Conservation (phyloP, 1,284 basidiomycete genomes). For the Puccinia horiana region DNA sequence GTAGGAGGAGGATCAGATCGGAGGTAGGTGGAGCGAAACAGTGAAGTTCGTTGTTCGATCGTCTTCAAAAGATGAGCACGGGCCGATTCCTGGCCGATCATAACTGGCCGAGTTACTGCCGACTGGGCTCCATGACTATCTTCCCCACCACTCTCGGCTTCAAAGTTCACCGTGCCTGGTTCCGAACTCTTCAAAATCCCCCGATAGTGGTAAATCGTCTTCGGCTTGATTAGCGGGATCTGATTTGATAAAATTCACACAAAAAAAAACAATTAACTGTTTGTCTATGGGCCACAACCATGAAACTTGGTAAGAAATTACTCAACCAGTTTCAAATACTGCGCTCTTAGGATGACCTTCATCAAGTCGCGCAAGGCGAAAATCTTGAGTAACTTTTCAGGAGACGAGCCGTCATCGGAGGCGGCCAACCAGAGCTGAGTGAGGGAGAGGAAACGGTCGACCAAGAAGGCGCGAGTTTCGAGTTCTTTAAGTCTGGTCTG, state of each 20-base stretch:
- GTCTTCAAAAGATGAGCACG: slow-evolving; percentile 6
- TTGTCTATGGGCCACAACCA: too few relatives aligned
- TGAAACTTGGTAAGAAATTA: background rate
- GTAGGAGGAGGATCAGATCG: background rate
- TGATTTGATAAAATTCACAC: background rate
- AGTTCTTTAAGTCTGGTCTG: background rate
- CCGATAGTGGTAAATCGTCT: slow-evolving; percentile 20
- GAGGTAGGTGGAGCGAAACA: background rate
- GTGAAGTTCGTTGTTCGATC: background rate
- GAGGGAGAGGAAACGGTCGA: background rate
- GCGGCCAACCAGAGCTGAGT: slow-evolving; percentile 15
- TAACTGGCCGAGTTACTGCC: too few relatives aligned
- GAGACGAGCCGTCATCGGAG: background rate
- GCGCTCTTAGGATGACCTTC: slow-evolving; percentile 22
- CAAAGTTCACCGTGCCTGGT: slow-evolving; percentile 13
- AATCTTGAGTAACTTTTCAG: background rate
- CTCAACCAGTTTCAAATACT: slow-evolving; percentile 35
- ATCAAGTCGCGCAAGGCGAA: background rate
- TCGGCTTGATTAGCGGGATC: slow-evolving; percentile 2
- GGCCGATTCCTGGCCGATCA: background rate
- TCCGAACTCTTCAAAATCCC: background rate
- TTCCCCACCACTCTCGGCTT: background rate
- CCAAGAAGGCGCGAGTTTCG: background rate
- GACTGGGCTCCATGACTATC: too few relatives aligned
- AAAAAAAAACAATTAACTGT: background rate